A percentile compares a stretch with the other conserved stretches of the same genome.
phyloP scores from a whole-genome alignment of 1,284 basidiomycete genomes.

The Naganishia liquefaciens region DNA sequence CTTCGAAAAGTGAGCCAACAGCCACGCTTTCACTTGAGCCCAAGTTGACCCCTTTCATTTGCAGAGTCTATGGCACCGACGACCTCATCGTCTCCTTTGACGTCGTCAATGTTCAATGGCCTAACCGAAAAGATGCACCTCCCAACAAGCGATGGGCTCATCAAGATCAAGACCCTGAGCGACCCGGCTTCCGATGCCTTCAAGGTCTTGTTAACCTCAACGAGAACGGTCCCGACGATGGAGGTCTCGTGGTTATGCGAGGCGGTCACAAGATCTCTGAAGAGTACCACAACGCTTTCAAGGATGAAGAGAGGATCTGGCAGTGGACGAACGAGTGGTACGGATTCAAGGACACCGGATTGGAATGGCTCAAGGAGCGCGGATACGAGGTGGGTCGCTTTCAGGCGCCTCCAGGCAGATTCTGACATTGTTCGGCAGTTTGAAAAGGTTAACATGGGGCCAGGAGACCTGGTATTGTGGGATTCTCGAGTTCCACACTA shows the following conservation, averaged over 20 bases:
- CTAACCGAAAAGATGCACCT: slow-evolving; percentile 17
- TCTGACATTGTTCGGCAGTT: slow-evolving; percentile 25
- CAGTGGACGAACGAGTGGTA: slow-evolving; percentile 47
- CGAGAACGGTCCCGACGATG: slow-evolving; percentile 39
- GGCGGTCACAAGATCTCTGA: slow-evolving; percentile 42
- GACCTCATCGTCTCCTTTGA: slow-evolving; percentile 29
- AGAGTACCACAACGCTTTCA: slow-evolving; percentile 37
- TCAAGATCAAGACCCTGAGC: slow-evolving; percentile 30
- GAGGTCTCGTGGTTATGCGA: slow-evolving; percentile 39
- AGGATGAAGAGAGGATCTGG: slow-evolving; percentile 15
- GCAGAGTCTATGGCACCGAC: slow-evolving; percentile 26
- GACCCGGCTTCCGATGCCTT: slow-evolving; percentile 24
- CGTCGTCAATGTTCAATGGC: slow-evolving; percentile 22
- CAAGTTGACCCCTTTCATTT: background rate
- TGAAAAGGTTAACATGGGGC: slow-evolving; percentile 41
- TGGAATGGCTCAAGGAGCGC: slow-evolving; percentile 44
- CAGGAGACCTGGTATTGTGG: slow-evolving; percentile 43
- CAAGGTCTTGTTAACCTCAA: slow-evolving; percentile 43
- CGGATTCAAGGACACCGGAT: slow-evolving; percentile 40
- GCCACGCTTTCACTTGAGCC: background rate
- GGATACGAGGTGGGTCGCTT: slow-evolving; percentile 36
- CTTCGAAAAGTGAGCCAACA: slow-evolving; percentile 34
- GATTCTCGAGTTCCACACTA: slow-evolving; percentile 25
- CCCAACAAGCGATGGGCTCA: slow-evolving; percentile 29
- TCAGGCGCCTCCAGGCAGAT: too few relatives aligned